Conservation (phyloP, 2,329 filamentous ascomycete species). For the Claviceps sp. region DNA sequence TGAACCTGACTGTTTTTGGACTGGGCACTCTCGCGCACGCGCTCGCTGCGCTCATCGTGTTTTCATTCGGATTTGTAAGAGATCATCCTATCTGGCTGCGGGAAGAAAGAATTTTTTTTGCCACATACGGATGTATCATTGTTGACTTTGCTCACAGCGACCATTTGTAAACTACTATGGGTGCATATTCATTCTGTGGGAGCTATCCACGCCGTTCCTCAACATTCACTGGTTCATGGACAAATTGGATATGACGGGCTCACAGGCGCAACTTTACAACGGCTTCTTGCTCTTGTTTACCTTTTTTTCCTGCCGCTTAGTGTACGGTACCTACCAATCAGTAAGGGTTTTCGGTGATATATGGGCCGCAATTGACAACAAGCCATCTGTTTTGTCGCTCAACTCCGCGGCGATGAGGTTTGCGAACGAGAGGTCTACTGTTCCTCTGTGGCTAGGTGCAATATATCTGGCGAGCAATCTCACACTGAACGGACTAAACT, state of each 20-base stretch:
- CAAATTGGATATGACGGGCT: conserved; percentile 70
- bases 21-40: conserved; percentile 68
- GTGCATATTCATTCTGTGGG: conserved; percentile 72
- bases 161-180: conserved; percentile 79
- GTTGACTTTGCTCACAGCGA: conserved; percentile 34
- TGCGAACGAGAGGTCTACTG: conserved; percentile 30
- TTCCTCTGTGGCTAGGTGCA: conserved; percentile 57
- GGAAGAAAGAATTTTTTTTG: no score
- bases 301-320: conserved; percentile 64
- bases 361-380: conserved; percentile 34
- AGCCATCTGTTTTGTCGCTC: conserved; percentile 19
- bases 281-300: conserved; percentile 57
- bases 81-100: conserved; percentile 1
- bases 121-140: neutral
- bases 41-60: conserved; percentile 58
- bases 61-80: conserved; percentile 67
- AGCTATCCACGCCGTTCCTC: conserved; percentile 71
- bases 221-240: conserved; percentile 91
- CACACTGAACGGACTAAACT: conserved; percentile 62
- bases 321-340: conserved; percentile 67
- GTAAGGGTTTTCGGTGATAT: conserved; percentile 58
- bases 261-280: conserved; percentile 61
- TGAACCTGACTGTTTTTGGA: conserved; percentile 60
- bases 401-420: conserved; percentile 24
- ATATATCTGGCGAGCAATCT: conserved; percentile 60